Percentiles rank a stretch among this genome's conserved stretches.
Conservation (phyloP, 331 rosid species). For the Dryas integrifolia region DNA sequence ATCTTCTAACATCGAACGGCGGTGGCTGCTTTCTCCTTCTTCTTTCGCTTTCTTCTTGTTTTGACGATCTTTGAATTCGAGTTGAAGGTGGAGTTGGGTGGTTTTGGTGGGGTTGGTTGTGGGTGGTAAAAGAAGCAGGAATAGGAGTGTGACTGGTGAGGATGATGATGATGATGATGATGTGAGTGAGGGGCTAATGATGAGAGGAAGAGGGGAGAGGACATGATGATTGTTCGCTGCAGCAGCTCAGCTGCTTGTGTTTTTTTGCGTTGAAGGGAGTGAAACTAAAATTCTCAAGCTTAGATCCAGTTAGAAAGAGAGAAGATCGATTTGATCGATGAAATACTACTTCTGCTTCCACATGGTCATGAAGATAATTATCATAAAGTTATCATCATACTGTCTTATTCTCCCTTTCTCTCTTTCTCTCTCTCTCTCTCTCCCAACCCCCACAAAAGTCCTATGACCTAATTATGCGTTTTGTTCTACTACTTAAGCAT, state of each 20-base stretch:
- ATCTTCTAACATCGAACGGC: conserved; percentile 7
- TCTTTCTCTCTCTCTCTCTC: conserved; percentile 11
- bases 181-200: conserved; percentile 66
- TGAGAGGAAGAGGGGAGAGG: conserved; percentile 47
- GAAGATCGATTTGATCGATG: not conserved
- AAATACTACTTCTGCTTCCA: conserved; percentile 13
- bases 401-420: conserved; percentile 21
- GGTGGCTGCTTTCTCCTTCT: conserved; percentile 31
- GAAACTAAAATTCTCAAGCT: conserved; percentile 19
- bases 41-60: conserved; percentile 37
- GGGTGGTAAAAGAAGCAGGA: conserved; percentile 31
- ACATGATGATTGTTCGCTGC: conserved; percentile 59
- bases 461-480: not conserved
- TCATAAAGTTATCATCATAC: conserved; percentile 9
- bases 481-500: not conserved
- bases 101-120: conserved; percentile 46
- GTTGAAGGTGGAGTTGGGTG: conserved; percentile 14
- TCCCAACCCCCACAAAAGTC: conserved; percentile 26
- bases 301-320: not conserved
- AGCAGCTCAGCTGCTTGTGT: conserved; percentile 18
- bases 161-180: conserved; percentile 37
- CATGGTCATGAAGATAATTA: conserved; percentile 40
- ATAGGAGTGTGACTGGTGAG: not conserved
- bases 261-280: conserved; percentile 41
- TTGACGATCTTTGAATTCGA: conserved; percentile 6